Evolutionary conservation across 352 stramenopile genomes (phyloP).

Genomic region (Phytophthora europaea): DNA sequence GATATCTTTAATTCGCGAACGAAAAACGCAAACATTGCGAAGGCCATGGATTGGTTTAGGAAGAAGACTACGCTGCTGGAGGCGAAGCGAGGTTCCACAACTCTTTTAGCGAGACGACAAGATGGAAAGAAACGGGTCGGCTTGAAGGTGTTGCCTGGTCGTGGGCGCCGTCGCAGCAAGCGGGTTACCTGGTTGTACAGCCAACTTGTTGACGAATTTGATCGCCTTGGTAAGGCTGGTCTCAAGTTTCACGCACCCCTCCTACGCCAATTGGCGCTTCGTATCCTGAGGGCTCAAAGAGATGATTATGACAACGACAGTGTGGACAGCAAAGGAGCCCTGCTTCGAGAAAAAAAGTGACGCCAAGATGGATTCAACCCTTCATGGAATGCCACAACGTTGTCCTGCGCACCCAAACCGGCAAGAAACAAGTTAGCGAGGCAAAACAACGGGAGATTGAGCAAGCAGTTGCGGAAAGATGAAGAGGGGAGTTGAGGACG

Average conservation of each 20-base stretch:
- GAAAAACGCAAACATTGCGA: not conserved
- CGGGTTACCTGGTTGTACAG: not conserved
- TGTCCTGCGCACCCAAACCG: not conserved
- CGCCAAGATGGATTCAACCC: not conserved
- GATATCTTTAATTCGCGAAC: not conserved
- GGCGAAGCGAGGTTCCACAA: not conserved
- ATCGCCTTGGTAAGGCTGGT: not conserved
- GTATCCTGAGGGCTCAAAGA: not conserved
- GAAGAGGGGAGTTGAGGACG: too few relatives aligned
- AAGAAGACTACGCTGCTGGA: not conserved
- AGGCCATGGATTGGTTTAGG: not conserved
- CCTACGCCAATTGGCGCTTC: not conserved
- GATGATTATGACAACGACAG: not conserved
- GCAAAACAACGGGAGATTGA: not conserved
- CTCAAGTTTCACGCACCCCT: not conserved
- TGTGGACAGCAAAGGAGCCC: not conserved
- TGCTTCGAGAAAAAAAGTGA: not conserved
- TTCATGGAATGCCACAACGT: not conserved
- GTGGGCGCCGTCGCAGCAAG: not conserved
- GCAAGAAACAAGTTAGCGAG: not conserved
- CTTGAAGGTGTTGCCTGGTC: not conserved
- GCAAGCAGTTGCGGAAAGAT: not conserved
- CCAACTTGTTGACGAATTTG: not conserved
- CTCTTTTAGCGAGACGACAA: not conserved
- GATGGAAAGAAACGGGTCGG: not conserved